phyloP scores from a whole-genome alignment of 73 alveolate genomes.

The Vitrella brassicaformis region DNA sequence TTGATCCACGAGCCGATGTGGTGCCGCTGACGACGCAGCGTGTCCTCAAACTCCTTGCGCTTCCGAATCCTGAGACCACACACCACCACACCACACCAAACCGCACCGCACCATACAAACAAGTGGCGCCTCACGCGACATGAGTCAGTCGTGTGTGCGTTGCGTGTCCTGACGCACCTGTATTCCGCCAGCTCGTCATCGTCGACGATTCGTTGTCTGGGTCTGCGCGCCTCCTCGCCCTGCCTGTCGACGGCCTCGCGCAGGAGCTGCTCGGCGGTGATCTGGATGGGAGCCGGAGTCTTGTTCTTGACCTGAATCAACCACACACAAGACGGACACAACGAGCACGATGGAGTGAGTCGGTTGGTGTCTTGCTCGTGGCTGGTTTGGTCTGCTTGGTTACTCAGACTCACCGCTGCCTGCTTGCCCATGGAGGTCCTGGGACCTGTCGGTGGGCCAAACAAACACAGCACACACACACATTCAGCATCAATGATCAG shows the following conservation, averaged over 20 bases:
- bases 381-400: too few species aligned
- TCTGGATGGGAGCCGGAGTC: constrained; percentile 83
- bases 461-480: too few species aligned
- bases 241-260: constrained; percentile 88
- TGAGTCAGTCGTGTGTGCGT: too few species aligned
- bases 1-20: constrained; percentile 89
- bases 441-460: too few species aligned
- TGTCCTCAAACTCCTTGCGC: constrained; percentile 82
- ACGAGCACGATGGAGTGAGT: too few species aligned
- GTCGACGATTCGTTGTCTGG: constrained; percentile 75
- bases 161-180: constrained; percentile 42
- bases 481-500: too few species aligned
- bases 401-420: too few species aligned
- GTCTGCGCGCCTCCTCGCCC: constrained; percentile 70
- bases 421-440: too few species aligned
- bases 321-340: not conserved
- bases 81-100: not conserved
- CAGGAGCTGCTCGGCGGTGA: constrained; percentile 92
- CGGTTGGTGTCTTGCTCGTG: too few species aligned
- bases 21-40: constrained; percentile 69
- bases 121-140: too few species aligned
- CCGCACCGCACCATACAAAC: too few species aligned
- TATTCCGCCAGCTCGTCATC: constrained; percentile 87
- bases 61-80: constrained; percentile 39
- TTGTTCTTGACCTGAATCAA: constrained; percentile 47